Conservation (phyloP, 768 basidiomycete genomes). For the Stropharia rugosoannulata region DNA sequence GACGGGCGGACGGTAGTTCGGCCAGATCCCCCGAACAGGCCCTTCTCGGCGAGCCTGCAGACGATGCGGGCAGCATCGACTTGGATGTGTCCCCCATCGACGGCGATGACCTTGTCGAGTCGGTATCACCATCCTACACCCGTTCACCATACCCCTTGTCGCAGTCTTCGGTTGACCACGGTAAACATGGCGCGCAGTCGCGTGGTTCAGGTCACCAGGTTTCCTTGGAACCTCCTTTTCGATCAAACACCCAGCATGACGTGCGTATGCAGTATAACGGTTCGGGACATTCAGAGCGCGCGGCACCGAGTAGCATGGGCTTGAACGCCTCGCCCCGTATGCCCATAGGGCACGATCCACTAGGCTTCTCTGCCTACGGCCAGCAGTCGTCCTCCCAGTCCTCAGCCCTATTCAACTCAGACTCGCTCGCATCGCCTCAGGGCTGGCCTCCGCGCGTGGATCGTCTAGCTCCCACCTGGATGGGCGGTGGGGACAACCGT, state of each 20-base stretch:
- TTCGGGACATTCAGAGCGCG: conserved; percentile 16
- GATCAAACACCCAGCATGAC: conserved; percentile 24
- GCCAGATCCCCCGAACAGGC: conserved; percentile 27
- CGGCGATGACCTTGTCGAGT: conserved; percentile 30
- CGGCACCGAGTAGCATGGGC: conserved; percentile 13
- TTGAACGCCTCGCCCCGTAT: conserved; percentile 20
- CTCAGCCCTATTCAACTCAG: conserved; percentile 17
- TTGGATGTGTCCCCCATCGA: conserved; percentile 37
- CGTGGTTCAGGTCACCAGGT: conserved; percentile 24
- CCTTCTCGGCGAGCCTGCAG: conserved; percentile 26
- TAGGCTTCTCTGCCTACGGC: conserved; percentile 19
- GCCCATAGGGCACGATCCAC: conserved; percentile 8
- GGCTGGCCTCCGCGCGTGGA: conserved; percentile 20
- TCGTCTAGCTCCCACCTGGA: conserved; percentile 12
- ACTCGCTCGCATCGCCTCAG: conserved; percentile 10
- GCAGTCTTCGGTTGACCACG: conserved; percentile 22
- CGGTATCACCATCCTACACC: conserved; percentile 22
- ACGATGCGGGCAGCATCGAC: conserved; percentile 32
- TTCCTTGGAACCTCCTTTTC: conserved; percentile 21
- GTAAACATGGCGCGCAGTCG: conserved; percentile 23
- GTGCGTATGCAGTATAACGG: conserved; percentile 21
- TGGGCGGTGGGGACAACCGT: conserved; percentile 3
- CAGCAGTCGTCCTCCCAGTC: conserved; percentile 14
- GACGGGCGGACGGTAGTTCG: conserved; percentile 35
- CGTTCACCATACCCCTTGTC: conserved; percentile 26